Evolutionary conservation across 2,329 filamentous ascomycete genomes (phyloP), one percentile per base, ranked within the genome.

Genomic region (Ceratocystis lukuohia): DNA sequence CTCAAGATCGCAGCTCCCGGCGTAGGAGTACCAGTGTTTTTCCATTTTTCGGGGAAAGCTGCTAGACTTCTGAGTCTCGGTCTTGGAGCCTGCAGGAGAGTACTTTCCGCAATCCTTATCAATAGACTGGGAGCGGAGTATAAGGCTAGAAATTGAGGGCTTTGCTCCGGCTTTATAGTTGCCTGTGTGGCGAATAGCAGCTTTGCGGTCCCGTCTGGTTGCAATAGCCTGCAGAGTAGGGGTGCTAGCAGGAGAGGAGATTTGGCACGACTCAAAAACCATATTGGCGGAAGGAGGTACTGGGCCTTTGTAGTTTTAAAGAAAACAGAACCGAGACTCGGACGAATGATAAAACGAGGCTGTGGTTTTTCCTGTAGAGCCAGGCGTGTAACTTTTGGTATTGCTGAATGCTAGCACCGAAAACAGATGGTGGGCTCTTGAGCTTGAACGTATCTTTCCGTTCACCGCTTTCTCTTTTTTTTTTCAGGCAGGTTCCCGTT

Each of bases 191-290:
- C 30, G 50, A 62, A 64, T 56, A 8, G 65, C 25, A 53, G 30
- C 56, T 22, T 65, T 61, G 12, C 66, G 53, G 62, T 65, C 66
- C 46, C 62, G 62, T 30, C 65, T 62, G 45, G 62, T 62, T 4
- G 66, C 37, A 28, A 61, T 7, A 7, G 65, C 15, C n/a, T 65
- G 59, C 0, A 12, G 46, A 12, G 30, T 28, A 15, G n/a, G 48
- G 28, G 48, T 41, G 46, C n/a, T 33, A 37, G 37, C 25, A 28
- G 46, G 15, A 62, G 59, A 15, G n/a, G 59, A 7, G 5, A 37
- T n/a, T 53, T 50, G 50, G 30, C 12, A 50, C 15, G 65, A 10
- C 8, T 62, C 33, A 7, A 53, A 46, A 7, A 53, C 15, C 44
- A 63, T 48, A 1, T 25, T 50, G 44, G 37, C 3, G 5, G 25